Evolutionary conservation across 805 yeast genomes (phyloP).

Genomic region (Brettanomyces nanus): DNA sequence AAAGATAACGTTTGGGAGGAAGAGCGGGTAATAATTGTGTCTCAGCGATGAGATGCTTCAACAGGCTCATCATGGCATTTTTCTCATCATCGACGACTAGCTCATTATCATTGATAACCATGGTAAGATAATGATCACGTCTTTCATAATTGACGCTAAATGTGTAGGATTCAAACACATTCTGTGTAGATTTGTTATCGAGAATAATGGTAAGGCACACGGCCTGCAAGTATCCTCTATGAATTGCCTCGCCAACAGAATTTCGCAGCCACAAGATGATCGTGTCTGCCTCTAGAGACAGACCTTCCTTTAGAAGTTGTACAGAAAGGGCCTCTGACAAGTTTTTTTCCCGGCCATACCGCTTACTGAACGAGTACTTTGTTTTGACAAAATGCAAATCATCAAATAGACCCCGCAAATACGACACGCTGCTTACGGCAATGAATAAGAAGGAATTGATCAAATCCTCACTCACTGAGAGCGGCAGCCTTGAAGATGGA

Average conservation of each 20-base stretch:
- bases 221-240: not conserved
- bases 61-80: conserved; percentile 37
- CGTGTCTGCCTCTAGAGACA: not conserved
- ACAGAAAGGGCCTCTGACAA: not conserved
- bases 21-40: conserved; percentile 47
- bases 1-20: conserved; percentile 38
- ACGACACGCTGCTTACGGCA: conserved; percentile 52
- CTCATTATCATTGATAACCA: not conserved
- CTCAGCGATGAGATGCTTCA: conserved; percentile 42
- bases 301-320: not conserved
- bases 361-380: conserved; percentile 20
- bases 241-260: not conserved
- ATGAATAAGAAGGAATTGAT: conserved; percentile 41
- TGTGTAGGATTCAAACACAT: not conserved
- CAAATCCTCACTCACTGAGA: conserved; percentile 31
- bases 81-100: conserved; percentile 11
- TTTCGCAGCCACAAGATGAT: not conserved
- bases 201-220: not conserved
- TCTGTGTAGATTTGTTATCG: not conserved
- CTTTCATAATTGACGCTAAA: not conserved
- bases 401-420: conserved; percentile 47
- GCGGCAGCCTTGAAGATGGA: no score
- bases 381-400: conserved; percentile 39
- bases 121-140: not conserved
- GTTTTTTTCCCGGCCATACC: not conserved